Evolutionary conservation across 768 basidiomycete species (phyloP).

Genomic region (Hydnum rufescens): DNA sequence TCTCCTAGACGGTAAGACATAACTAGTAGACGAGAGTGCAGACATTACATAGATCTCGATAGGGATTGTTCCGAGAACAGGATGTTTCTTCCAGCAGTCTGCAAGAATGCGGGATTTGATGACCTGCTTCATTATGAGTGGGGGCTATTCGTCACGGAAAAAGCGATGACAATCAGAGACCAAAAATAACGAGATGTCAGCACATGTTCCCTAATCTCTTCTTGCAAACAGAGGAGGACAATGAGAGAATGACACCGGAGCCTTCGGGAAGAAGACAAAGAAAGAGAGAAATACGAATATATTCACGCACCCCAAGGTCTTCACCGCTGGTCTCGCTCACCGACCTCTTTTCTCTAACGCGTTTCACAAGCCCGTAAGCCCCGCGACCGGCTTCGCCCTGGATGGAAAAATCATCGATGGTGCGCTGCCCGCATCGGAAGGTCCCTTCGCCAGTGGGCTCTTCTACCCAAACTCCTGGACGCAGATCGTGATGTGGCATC

Average conservation of each 20-base stretch:
- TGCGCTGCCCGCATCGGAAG: constrained; percentile 40
- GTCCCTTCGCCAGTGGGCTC: too few relatives aligned
- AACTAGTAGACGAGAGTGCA: constrained; percentile 62
- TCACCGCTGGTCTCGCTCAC: constrained; percentile 70
- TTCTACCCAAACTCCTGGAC: too few relatives aligned
- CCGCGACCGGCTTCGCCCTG: constrained; percentile 81
- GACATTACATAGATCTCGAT: constrained; percentile 96
- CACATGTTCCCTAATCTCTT: too few relatives aligned
- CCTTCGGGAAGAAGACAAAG: too few relatives aligned
- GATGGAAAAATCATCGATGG: constrained; percentile 68
- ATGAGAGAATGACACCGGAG: too few relatives aligned
- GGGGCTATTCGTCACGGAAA: constrained; percentile 32
- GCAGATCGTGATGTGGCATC: too few relatives aligned
- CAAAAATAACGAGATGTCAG: not conserved
- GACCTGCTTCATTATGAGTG: constrained; percentile 90
- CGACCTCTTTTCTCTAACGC: constrained; percentile 54
- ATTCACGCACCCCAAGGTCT: constrained; percentile 15
- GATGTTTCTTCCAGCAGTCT: constrained; percentile 98
- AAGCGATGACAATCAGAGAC: constrained; percentile 8
- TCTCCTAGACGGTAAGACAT: constrained; percentile 48
- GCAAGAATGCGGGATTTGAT: constrained; percentile 97
- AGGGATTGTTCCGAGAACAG: constrained; percentile 84
- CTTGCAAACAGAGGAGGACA: too few relatives aligned
- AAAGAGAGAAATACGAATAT: constrained; percentile 1
- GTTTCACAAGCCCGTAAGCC: constrained; percentile 88